These are phyloP conservation scores for Wickerhamomyces tratensis DNA, from an alignment of 805 yeast species.

Conservation along the genomic window DNA sequence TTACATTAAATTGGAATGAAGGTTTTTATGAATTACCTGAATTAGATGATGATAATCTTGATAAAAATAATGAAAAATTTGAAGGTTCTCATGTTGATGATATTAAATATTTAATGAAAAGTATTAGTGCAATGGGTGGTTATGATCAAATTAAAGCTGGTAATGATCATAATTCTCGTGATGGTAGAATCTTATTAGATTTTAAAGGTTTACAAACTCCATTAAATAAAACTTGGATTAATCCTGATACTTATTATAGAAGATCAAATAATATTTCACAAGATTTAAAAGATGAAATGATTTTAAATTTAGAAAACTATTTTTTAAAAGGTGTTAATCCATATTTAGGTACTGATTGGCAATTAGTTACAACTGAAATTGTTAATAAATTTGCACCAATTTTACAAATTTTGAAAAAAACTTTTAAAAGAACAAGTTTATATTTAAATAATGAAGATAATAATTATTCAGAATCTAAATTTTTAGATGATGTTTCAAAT, in stretches of 20 bases:
- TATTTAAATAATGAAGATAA: constrained; percentile 1
- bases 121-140: constrained; percentile 21
- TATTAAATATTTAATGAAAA: constrained; percentile 8
- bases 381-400: constrained; percentile 44
- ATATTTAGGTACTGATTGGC: constrained; percentile 43
- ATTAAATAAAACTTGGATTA: constrained; percentile 37
- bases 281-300: constrained; percentile 24
- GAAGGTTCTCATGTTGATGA: background rate
- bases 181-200: constrained; percentile 38
- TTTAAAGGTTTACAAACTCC: constrained; percentile 44
- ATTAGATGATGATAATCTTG: too few species aligned
- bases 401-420: constrained; percentile 29
- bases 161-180: constrained; percentile 35
- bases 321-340: constrained; percentile 27
- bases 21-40: too few species aligned
- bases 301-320: constrained; percentile 23
- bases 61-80: background rate
- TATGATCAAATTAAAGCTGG: constrained; percentile 41
- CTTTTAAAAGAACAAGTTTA: constrained; percentile 16
- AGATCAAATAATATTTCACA: constrained; percentile 27
- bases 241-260: constrained; percentile 37
- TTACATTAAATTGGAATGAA: constrained; percentile 27
- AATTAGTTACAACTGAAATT: constrained; percentile 35
- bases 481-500: constrained; percentile 17
- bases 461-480: constrained; percentile 1